Conservation (phyloP, 768 basidiomycete genomes). For the Lactarius trivialis region DNA sequence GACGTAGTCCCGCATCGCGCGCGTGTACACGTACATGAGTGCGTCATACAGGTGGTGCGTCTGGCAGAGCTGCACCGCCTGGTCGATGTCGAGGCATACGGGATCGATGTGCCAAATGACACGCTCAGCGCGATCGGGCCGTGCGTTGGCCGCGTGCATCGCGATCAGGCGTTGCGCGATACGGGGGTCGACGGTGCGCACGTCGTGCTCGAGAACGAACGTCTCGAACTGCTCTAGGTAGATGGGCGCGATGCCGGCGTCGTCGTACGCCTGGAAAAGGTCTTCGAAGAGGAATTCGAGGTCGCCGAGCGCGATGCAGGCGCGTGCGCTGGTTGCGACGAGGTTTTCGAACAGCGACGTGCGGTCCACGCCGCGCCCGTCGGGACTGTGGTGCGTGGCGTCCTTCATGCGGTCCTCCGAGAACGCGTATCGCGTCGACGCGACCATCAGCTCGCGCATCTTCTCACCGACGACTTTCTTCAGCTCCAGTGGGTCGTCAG, state of each 20-base stretch:
- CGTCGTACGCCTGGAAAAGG: constrained; percentile 83
- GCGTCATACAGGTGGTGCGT: constrained; percentile 83
- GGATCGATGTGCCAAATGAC: constrained; percentile 97
- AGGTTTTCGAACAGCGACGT: constrained; percentile 86
- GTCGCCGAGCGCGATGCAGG: constrained; percentile 74
- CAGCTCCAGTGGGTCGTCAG: constrained; percentile 53
- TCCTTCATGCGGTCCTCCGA: constrained; percentile 94
- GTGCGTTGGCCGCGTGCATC: constrained; percentile 63
- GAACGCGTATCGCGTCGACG: constrained; percentile 85
- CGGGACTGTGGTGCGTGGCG: constrained; percentile 70
- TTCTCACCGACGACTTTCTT: constrained; percentile 64
- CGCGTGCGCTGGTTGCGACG: constrained; percentile 67
- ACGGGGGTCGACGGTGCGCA: constrained; percentile 74
- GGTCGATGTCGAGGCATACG: constrained; percentile 84
- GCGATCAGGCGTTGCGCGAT: constrained; percentile 81
- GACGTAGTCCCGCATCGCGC: constrained; percentile 81
- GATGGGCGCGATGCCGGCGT: constrained; percentile 75
- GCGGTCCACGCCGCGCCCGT: constrained; percentile 88
- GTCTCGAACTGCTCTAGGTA: constrained; percentile 78
- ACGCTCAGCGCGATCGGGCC: constrained; percentile 73
- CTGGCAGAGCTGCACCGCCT: constrained; percentile 83
- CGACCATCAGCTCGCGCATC: constrained; percentile 75
- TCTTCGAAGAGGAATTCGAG: constrained; percentile 90
- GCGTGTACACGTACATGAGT: constrained; percentile 88
- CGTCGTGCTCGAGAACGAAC: constrained; percentile 67